Conservation (phyloP, 345 rosid genomes). For the Dipteronia dyeriana region DNA sequence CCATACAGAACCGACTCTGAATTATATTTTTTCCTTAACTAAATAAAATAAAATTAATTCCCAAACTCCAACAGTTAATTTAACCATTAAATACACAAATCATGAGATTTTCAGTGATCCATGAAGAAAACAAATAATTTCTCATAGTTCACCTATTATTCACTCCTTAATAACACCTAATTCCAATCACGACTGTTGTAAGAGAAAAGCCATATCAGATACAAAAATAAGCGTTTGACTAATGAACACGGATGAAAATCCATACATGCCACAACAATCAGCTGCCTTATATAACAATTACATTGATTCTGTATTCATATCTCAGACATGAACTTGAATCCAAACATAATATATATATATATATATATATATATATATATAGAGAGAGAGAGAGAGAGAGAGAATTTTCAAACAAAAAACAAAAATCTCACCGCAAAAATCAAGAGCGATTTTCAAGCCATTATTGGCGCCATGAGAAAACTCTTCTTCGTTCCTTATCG, state of each 20-base stretch:
- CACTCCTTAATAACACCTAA: neutral
- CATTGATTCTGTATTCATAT: too few species aligned
- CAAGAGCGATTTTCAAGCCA: constrained; percentile 81
- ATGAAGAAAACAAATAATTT: too few species aligned
- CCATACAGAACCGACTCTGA: too few species aligned
- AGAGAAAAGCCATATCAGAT: too few species aligned
- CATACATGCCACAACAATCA: too few species aligned
- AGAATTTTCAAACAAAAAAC: neutral
- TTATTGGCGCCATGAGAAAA: constrained; percentile 66
- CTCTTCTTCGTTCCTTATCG: constrained; percentile 88
- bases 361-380: neutral
- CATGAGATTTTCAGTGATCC: too few species aligned
- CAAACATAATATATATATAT: neutral
- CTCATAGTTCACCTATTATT: too few species aligned
- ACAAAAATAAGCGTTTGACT: too few species aligned
- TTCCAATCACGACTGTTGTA: too few species aligned
- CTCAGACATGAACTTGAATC: neutral
- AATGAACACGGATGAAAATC: too few species aligned
- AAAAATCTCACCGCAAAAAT: constrained; percentile 62
- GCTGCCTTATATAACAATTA: too few species aligned
- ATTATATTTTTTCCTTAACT: neutral
- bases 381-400: neutral
- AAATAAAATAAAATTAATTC: too few species aligned
- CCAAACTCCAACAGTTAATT: neutral
- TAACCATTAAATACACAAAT: neutral